A percentile compares a stretch with the other conserved stretches of the same genome.
phyloP scores from a whole-genome alignment of 768 basidiomycete genomes.

The Thelephora ganbajun region DNA sequence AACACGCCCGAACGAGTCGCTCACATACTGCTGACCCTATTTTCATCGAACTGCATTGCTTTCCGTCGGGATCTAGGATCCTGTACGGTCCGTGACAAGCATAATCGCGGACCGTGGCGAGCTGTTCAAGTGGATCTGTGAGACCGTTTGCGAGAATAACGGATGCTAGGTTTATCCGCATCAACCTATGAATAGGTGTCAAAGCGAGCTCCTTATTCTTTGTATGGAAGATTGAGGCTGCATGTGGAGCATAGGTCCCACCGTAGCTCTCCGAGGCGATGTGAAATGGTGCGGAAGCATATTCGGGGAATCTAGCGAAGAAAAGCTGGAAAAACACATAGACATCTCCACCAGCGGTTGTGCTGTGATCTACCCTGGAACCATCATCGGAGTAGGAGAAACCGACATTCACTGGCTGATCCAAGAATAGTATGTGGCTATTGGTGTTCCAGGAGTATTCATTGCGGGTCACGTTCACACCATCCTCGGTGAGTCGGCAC shows the following conservation, averaged over 20 bases:
- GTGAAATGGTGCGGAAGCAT: constrained; percentile 58
- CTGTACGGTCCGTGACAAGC: constrained; percentile 70
- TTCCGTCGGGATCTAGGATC: constrained; percentile 25
- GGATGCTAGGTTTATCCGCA: constrained; percentile 69
- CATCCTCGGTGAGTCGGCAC: constrained; percentile 57
- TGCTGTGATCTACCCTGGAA: constrained; percentile 62
- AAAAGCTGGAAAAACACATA: constrained; percentile 76
- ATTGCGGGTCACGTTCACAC: constrained; percentile 59
- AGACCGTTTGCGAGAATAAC: constrained; percentile 82
- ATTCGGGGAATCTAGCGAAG: constrained; percentile 63
- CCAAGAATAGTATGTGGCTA: constrained; percentile 67
- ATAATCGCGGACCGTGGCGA: constrained; percentile 70
- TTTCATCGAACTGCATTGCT: constrained; percentile 30
- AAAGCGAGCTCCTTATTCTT: constrained; percentile 50
- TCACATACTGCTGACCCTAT: constrained; percentile 39
- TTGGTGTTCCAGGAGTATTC: constrained; percentile 75
- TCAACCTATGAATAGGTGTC: constrained; percentile 31
- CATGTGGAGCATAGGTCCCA: constrained; percentile 67
- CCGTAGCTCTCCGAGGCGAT: constrained; percentile 71
- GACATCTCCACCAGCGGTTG: constrained; percentile 83
- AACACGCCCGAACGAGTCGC: constrained; percentile 36
- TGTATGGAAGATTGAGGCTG: constrained; percentile 70
- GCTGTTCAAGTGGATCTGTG: constrained; percentile 74
- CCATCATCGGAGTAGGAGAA: constrained; percentile 76
- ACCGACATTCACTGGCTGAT: constrained; percentile 80